These are phyloP conservation scores for Kodamaea fukazawae DNA, from an alignment of 805 yeast genomes.

Conservation along the genomic window DNA sequence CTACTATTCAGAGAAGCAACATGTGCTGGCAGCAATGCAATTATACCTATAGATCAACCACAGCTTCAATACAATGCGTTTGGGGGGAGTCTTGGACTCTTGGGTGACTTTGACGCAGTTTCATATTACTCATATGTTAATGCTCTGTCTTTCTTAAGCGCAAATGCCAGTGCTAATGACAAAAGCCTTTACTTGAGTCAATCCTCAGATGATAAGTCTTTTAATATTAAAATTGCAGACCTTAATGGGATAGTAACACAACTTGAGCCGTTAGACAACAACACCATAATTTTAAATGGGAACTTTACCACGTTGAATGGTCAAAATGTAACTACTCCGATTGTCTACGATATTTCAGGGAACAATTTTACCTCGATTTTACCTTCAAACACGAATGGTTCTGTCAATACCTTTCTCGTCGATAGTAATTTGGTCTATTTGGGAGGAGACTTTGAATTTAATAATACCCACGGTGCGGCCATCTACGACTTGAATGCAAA, in stretches of 20 bases:
- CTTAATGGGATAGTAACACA: conserved; percentile 31
- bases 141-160: conserved; percentile 22
- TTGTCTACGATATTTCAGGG: conserved; percentile 33
- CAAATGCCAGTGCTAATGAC: background rate
- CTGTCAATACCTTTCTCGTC: conserved; percentile 35
- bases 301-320: conserved; percentile 34
- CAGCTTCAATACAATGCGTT: conserved; percentile 21
- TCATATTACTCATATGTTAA: conserved; percentile 27
- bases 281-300: conserved; percentile 34
- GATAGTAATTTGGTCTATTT: conserved; percentile 55
- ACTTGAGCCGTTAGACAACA: conserved; percentile 23
- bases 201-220: conserved; percentile 13
- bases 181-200: conserved; percentile 24
- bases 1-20: conserved; percentile 1
- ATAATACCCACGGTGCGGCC: conserved; percentile 56
- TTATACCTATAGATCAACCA: conserved; percentile 14
- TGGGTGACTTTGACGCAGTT: conserved; percentile 30
- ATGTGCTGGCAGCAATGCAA: background rate
- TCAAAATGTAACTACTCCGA: conserved; percentile 26
- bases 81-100: conserved; percentile 31
- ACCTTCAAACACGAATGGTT: conserved; percentile 23
- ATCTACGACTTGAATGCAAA: conserved; percentile 53
- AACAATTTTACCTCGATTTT: conserved; percentile 23
- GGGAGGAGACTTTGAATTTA: conserved; percentile 73
- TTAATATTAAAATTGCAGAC: conserved; percentile 23